These are phyloP conservation scores for Olyra latifolia DNA, from an alignment of 176 grass and related monocot genomes.

Conservation along the genomic window DNA sequence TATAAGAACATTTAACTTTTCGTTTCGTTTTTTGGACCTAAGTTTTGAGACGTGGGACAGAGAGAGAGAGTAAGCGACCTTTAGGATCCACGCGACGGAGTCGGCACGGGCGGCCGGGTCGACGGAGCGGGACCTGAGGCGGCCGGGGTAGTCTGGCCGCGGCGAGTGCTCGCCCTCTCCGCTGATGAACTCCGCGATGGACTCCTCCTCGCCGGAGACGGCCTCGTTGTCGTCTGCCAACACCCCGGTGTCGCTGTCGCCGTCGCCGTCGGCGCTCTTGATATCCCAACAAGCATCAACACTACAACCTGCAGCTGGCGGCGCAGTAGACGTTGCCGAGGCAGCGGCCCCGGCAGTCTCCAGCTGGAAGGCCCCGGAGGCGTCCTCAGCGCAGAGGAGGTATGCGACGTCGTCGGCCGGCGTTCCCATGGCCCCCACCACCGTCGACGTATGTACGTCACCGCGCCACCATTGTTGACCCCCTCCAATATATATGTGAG, in stretches of 20 bases:
- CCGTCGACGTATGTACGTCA: neutral
- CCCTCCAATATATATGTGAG: neutral
- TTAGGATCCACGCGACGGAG: slow-evolving; percentile 55
- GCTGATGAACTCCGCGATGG: slow-evolving; percentile 21
- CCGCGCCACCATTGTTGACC: neutral
- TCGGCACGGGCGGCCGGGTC: slow-evolving; percentile 45
- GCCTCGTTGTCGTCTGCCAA: neutral
- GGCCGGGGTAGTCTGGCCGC: slow-evolving; percentile 37
- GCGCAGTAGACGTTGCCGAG: no score
- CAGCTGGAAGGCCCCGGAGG: neutral
- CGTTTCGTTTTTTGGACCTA: neutral
- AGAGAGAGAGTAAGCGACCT: slow-evolving; percentile 34
- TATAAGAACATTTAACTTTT: neutral
- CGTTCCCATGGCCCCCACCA: neutral
- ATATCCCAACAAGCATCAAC: no score
- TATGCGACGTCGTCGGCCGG: neutral
- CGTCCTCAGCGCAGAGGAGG: slow-evolving; percentile 37
- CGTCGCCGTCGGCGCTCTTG: neutral
- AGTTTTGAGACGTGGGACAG: no score
- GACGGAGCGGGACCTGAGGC: slow-evolving; percentile 36
- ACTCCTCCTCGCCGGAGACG: slow-evolving; percentile 19
- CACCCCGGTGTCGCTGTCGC: neutral
- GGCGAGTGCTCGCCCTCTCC: slow-evolving; percentile 33
- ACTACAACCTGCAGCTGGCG: neutral
- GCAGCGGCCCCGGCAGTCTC: neutral